Evolutionary conservation across 2,329 filamentous ascomycete genomes (phyloP), one percentile per base, ranked within the genome.

Genomic region (Colletotrichum tamarilloi): DNA sequence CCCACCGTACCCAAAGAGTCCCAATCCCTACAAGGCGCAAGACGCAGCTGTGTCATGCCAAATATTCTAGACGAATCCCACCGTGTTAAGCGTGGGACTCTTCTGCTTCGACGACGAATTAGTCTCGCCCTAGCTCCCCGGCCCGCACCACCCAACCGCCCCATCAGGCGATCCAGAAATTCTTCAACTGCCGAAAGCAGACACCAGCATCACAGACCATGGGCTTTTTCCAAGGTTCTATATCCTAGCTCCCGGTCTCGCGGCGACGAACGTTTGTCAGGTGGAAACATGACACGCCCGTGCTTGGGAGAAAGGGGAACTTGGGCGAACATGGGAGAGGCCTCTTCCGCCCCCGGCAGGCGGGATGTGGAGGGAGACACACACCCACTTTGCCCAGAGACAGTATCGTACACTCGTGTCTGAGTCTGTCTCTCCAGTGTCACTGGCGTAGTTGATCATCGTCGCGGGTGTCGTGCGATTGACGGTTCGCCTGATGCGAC

Each of bases 231-330:
- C 53, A 60, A 64, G 70, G 42, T 64, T 70, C 35, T 56, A 64
- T 46, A 63, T 4, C 55, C 59, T 22, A 22, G 32, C 46, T 49
- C 66, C 53, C 64, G 59, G 66, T 52, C 14, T 38, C 26, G 70
- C 42, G 42, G 66, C 66, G 70, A 73, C 14, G 55, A 65, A 65
- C 60, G 66, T 70, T 73, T 73, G 53, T 56, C 59, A n/a, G 19
- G 66, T 60, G n/a, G 32, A 69, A 69, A 69, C 66, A 69, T 69
- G 70, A 53, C 59, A 69, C 66, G 42, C 42, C 26, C 56, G 46
- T 49, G 56, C 56, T 58, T 62, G 14, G 19, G 53, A 3, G 5
- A 22, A 11, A 19, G 14, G 42, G 35, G 22, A 42, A 16, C 19
- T 24, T 52, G 42, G 14, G 42, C 12, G 30, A 42, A 22, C 26